Conservation (phyloP, 108 stramenopile genomes). For the Parietichytrium sp. region DNA sequence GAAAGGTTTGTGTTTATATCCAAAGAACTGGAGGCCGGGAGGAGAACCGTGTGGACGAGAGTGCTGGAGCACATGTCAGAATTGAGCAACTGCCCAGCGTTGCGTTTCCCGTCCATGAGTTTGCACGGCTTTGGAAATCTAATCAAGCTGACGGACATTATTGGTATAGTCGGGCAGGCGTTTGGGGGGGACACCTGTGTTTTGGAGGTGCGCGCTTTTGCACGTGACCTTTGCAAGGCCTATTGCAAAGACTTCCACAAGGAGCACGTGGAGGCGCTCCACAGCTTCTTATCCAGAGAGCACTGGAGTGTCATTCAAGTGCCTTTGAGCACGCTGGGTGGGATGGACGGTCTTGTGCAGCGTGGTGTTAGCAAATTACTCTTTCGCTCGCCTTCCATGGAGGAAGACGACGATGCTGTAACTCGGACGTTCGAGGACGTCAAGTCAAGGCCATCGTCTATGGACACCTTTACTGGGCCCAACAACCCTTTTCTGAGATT, state of each 20-base stretch:
- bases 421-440: neutral
- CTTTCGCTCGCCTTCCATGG: neutral
- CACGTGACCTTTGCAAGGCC: neutral
- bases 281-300: slow-evolving; percentile 3
- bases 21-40: neutral
- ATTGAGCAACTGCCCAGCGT: neutral
- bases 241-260: slow-evolving; percentile 20
- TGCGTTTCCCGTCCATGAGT: neutral
- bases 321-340: neutral
- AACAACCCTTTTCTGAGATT: no score
- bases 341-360: neutral
- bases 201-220: slow-evolving; percentile 15
- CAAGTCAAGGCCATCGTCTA: no score
- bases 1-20: neutral
- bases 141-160: neutral
- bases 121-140: neutral
- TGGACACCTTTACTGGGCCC: no score
- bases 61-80: slow-evolving; percentile 11
- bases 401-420: neutral
- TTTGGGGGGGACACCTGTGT: neutral
- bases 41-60: neutral
- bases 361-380: neutral
- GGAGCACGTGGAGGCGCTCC: slow-evolving; percentile 1
- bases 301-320: neutral
- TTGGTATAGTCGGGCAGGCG: neutral